Base-by-base conservation (phyloP, 495 filamentous ascomycete genomes). In the Entonaema liquescens region DNA sequence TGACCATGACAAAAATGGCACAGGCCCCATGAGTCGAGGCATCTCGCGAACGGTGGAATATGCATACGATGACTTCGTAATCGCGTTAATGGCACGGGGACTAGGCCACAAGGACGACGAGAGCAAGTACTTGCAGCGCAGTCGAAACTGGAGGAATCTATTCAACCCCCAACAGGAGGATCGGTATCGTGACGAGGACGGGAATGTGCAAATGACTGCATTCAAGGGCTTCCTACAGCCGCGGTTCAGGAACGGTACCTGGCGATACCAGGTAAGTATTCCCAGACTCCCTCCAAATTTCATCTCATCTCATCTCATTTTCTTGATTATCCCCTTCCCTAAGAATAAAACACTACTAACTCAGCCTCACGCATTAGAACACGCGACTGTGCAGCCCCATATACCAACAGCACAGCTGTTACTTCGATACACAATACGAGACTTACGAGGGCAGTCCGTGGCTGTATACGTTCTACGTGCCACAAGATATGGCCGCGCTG, bases 141-240 rank as follows among this genome's bases (percentile, higher is more conserved):
- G 87, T 63, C 76, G 74, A 36, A 87, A 89, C 72, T 90, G 88
- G 87, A 73, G 73, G 65, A 86, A 86, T 75, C 76, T 87, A 21
- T 88, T 83, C 80, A 83, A 85, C 59, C 58, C 79, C 1, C 67
- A 80, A 6, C 80, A 83, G 49, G 75, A 76, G 36, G 77, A 83
- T 67, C 56, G 73, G 26, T 80, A 75, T 63, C 67, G 66, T 0
- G 75, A 80, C 26, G 57, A 62, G 1, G 59, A 15, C 2, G 75
- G 65, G 17, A 47, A 65, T 12, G 62, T 76, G 8, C 53, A 67
- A 2, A 77, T 77, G 38, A 80, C 80, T 35, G 40, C 71, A n/a
- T 93, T 91, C 72, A 82, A 76, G 0, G 91, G 91, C 7, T 93
- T 92, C 70, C 78, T 92, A 55, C 90, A 92, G 66, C 90, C 90